Evolutionary conservation across 1,139 yeast species (phyloP).

Genomic region (Kluyveromyces sp.): DNA sequence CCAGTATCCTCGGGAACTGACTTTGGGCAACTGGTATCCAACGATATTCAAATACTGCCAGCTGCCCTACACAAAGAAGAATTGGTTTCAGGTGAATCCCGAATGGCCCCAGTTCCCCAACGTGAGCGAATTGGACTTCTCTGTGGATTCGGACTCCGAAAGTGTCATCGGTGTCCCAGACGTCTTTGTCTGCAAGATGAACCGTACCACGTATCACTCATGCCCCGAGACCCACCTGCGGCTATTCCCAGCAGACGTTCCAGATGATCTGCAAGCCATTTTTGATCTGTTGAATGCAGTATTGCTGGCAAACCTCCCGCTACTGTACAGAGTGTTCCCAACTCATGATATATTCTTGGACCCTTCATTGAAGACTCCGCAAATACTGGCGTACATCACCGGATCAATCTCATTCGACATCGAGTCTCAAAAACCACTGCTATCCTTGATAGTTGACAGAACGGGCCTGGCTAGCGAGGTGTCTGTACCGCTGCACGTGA

Average conservation of each 20-base stretch:
- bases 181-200: slow-evolving; percentile 3
- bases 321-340: slow-evolving; percentile 25
- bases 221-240: slow-evolving; percentile 3
- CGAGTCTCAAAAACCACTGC: slow-evolving; percentile 14
- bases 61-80: slow-evolving; percentile 26
- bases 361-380: slow-evolving; percentile 21
- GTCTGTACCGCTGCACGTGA: neutral
- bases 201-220: neutral
- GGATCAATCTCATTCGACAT: slow-evolving; percentile 9
- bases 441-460: slow-evolving; percentile 4
- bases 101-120: slow-evolving; percentile 12
- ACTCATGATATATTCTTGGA: slow-evolving; percentile 27
- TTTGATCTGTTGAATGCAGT: slow-evolving; percentile 21
- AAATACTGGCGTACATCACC: slow-evolving; percentile 12
- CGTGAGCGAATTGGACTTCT: neutral
- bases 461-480: neutral
- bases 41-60: slow-evolving; percentile 28
- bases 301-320: slow-evolving; percentile 25
- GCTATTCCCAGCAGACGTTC: slow-evolving; percentile 3
- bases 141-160: neutral
- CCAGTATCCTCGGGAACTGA: slow-evolving; percentile 27
- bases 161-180: neutral
- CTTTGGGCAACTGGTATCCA: slow-evolving; percentile 25
- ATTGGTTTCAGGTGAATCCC: slow-evolving; percentile 20
- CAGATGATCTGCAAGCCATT: slow-evolving; percentile 16